Conservation (phyloP, 1,284 basidiomycete species). For the Boletus smithii region DNA sequence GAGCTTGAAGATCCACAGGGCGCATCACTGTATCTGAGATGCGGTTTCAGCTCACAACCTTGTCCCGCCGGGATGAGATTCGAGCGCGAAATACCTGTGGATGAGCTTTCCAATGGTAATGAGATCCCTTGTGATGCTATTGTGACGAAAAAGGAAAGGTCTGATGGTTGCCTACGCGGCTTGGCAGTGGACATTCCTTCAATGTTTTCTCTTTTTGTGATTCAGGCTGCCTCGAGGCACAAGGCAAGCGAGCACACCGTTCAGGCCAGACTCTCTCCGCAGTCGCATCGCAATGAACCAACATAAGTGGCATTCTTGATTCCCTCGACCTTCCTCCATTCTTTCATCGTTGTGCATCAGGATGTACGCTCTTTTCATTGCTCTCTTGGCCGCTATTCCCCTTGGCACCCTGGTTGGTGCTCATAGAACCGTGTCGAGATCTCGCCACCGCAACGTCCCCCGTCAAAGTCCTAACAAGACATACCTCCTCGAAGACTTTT, state of each 20-base stretch:
- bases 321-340: slow-evolving; percentile 3
- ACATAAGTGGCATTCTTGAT: slow-evolving; percentile 2
- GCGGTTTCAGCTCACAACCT: too few relatives aligned
- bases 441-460: slow-evolving; percentile 27
- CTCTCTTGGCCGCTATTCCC: slow-evolving; percentile 19
- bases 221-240: too few relatives aligned
- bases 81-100: too few relatives aligned
- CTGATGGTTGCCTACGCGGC: too few relatives aligned
- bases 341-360: slow-evolving; percentile 11
- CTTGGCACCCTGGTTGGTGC: slow-evolving; percentile 35
- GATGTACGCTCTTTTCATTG: slow-evolving; percentile 30
- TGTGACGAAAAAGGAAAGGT: too few relatives aligned
- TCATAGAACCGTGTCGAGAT: slow-evolving; percentile 14
- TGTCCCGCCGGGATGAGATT: too few relatives aligned
- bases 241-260: slow-evolving; percentile 13
- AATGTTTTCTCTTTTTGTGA: too few relatives aligned
- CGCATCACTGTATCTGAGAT: neutral
- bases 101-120: too few relatives aligned
- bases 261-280: neutral
- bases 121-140: too few relatives aligned
- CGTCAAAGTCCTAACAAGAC: slow-evolving; percentile 21
- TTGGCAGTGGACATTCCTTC: too few relatives aligned
- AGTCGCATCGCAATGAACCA: slow-evolving; percentile 4
- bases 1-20: too few relatives aligned
- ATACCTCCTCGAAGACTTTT: slow-evolving; percentile 26